phyloP scores from a whole-genome alignment of 2,329 filamentous ascomycete genomes.

The Periconia sp. region DNA sequence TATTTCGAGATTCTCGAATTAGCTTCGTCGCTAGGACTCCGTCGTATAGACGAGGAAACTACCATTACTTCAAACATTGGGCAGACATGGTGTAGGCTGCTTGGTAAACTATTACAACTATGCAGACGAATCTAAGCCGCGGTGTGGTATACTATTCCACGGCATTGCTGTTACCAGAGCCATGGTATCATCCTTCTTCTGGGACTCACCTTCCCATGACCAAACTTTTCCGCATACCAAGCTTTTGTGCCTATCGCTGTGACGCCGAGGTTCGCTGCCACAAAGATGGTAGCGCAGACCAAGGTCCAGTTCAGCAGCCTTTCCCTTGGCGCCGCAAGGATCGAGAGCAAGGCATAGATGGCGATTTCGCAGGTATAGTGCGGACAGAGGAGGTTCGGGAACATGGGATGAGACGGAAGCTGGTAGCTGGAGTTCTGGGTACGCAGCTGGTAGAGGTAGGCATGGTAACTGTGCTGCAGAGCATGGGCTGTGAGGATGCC shows the following conservation, averaged over 20 bases:
- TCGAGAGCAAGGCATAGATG: constrained; percentile 79
- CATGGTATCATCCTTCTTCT: constrained; percentile 40
- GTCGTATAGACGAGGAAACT: too few species aligned
- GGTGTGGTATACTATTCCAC: neutral
- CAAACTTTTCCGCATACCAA: constrained; percentile 54
- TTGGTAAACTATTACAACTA: too few species aligned
- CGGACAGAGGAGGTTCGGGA: constrained; percentile 76
- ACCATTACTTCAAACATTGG: too few species aligned
- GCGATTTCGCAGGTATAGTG: constrained; percentile 91
- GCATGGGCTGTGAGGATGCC: constrained; percentile 73
- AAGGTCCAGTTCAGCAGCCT: constrained; percentile 74
- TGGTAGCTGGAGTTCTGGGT: constrained; percentile 69
- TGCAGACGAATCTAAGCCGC: too few species aligned
- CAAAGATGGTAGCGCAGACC: constrained; percentile 72
- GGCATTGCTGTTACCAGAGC: constrained; percentile 31
- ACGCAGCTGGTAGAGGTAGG: constrained; percentile 52
- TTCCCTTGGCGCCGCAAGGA: constrained; percentile 74
- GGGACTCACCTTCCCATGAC: constrained; percentile 33
- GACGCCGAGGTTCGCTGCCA: constrained; percentile 77
- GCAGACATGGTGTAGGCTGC: too few species aligned
- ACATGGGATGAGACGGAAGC: constrained; percentile 75
- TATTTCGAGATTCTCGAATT: too few species aligned
- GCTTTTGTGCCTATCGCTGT: constrained; percentile 78
- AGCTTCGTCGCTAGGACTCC: too few species aligned
- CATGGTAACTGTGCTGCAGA: constrained; percentile 70